Conservation (phyloP, 2,329 filamentous ascomycete species). For the Fusarium euwallaceae region DNA sequence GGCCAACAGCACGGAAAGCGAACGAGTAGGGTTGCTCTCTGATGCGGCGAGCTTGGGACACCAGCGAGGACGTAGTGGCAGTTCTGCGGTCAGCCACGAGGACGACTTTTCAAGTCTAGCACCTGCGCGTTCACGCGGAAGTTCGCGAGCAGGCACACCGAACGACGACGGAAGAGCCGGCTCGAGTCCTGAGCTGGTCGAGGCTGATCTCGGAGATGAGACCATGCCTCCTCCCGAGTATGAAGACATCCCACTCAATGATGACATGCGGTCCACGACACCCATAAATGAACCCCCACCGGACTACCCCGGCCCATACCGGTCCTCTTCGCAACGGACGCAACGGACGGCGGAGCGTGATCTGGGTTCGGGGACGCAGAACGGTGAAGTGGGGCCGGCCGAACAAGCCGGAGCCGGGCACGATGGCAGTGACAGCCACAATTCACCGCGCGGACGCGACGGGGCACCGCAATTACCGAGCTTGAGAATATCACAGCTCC, state of each 20-base stretch:
- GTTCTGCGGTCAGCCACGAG: constrained; percentile 68
- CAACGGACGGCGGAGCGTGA: constrained; percentile 41
- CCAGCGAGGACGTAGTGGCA: constrained; percentile 54
- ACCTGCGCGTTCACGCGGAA: constrained; percentile 54
- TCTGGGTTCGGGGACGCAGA: constrained; percentile 25
- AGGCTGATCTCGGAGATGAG: constrained; percentile 63
- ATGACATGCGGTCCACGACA: constrained; percentile 55
- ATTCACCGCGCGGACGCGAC: constrained; percentile 44
- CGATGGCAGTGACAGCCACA: constrained; percentile 1
- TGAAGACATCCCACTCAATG: constrained; percentile 61
- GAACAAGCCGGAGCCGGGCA: constrained; percentile 3
- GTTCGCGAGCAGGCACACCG: constrained; percentile 60
- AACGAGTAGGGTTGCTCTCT: constrained; percentile 77
- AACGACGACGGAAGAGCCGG: constrained; percentile 55
- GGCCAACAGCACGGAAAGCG: constrained; percentile 79
- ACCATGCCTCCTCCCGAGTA: constrained; percentile 68
- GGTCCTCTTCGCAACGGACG: constrained; percentile 31
- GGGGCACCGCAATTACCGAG: constrained; percentile 65
- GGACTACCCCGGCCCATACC: constrained; percentile 60
- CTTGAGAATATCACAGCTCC: constrained; percentile 62
- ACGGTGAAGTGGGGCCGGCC: constrained; percentile 12
- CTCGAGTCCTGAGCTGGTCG: constrained; percentile 66
- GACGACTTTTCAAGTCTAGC: constrained; percentile 59
- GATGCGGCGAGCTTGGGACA: constrained; percentile 70
- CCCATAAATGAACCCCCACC: constrained; percentile 65